Base-by-base conservation (phyloP, 1,284 basidiomycete genomes). In the Sutorius eximius region DNA sequence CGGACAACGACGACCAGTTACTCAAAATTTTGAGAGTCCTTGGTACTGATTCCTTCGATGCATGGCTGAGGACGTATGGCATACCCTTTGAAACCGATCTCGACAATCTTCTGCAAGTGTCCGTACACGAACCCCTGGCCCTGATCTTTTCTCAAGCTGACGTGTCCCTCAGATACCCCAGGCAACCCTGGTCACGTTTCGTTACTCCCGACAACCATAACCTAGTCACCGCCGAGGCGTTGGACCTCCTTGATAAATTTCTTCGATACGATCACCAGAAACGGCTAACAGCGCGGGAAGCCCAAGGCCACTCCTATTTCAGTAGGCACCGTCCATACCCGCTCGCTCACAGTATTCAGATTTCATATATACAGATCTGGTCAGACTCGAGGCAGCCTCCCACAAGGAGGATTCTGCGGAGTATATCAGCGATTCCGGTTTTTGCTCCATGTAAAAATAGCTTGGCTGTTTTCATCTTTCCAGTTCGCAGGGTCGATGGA, bases 1-100 rank as follows among this genome's bases (percentile, higher is more conserved):
- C 87, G 57, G 91, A 94, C 73, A 95, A 95, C 67, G 88, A 91
- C 59, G 93, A 95, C 70, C 93, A 95, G 70, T 77, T 95, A 45
- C 84, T 94, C 63, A 93, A 90, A 74, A 94, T 95, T 55, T 77
- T 91, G 64, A 89, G 89, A 66, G 87, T 91, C n/a, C 80, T 95
- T 22, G 93, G 93, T 3, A 93, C 92, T 2, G 91, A 92, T 59
- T 83, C 85, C 61, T 83, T 95, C 22, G 91, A 91, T 71, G 73
- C 77, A 18, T 86, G 86, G 68, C 74, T 91, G 59, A 80, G 85
- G 66, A 79, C 82, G 64, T 91, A 91, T 71, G 81, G 86, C 53
- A 90, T 95, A 58, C 89, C 86, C 56, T 82, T 91, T 59, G 86
- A 87, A 66, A 80, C 85, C 5, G 83, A 88, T 60, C 80, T 82